Evolutionary conservation across 163 green algal genomes (phyloP).

Genomic region (Coccomyxa subellipsoidea): DNA sequence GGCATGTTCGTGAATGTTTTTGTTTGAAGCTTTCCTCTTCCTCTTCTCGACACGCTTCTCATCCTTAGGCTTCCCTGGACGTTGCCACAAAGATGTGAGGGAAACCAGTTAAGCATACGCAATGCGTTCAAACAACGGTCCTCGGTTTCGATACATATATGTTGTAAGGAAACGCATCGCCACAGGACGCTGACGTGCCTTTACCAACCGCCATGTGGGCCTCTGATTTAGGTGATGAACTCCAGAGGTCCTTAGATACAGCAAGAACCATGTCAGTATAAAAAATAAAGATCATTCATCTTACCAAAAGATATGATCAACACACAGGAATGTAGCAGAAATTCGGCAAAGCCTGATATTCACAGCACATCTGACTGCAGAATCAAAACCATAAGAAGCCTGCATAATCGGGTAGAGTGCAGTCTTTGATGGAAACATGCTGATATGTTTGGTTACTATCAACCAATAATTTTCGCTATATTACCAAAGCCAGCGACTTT

Average conservation of each 20-base stretch:
- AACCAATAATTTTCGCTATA: too few relatives aligned
- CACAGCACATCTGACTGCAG: too few relatives aligned
- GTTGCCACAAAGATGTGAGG: neutral
- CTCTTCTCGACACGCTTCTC: slow-evolving; percentile 5
- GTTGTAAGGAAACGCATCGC: neutral
- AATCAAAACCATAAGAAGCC: too few relatives aligned
- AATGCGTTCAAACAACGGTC: neutral
- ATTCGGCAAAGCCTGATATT: too few relatives aligned
- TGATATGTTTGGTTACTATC: too few relatives aligned
- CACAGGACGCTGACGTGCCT: neutral
- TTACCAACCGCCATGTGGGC: neutral
- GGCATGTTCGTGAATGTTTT: neutral
- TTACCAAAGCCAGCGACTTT: too few relatives aligned
- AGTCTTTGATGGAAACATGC: too few relatives aligned
- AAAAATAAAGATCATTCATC: too few relatives aligned
- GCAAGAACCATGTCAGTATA: too few relatives aligned
- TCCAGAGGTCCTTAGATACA: neutral
- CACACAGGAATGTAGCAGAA: too few relatives aligned
- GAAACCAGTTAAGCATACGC: neutral
- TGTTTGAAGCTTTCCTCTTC: slow-evolving; percentile 1
- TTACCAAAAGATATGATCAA: too few relatives aligned
- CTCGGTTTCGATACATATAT: neutral
- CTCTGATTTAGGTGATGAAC: neutral
- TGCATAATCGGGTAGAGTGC: too few relatives aligned
- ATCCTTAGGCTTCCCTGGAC: neutral